Evolutionary conservation across 2,329 filamentous ascomycete genomes (phyloP), one percentile per base, ranked within the genome.

Genomic region (Helicocarpus griseus): DNA sequence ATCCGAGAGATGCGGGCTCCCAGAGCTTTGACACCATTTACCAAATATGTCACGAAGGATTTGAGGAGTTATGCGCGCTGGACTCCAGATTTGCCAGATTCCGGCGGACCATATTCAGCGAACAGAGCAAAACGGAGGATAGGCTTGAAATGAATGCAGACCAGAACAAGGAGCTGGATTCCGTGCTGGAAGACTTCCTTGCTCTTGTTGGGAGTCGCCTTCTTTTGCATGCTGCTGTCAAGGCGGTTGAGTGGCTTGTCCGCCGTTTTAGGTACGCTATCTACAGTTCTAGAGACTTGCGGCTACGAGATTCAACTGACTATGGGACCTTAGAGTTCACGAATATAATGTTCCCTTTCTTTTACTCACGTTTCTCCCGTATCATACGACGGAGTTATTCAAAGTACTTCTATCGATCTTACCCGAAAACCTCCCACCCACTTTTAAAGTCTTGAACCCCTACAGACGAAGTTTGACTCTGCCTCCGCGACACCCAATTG

Each of bases 171-270:
- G 85, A 89, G 63, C 75, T 98, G 51, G 82, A 96, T 67, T 76
- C 74, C 47, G 85, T 84, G 52, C 72, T 97, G 51, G 86, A 94
- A 60, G 79, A 81, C 13, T 98, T 97, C 65, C 74, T 99, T 58
- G 85, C 83, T 29, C 76, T 97, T 13, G 82, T 86, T 9, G 86
- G 87, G 21, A 82, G 83, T 24, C 80, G 86, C 38, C 67, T 98
- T 58, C 77, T 91, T 56, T 75, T 99, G 29, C 89, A 85, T 72
- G 91, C 93, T 38, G 89, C 88, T 0, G 81, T 95, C 50, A 95
- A 94, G 70, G 83, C 90, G 14, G 77, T 97, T 35, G 94, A 99
- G 73, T 99, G 93, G 93, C 78, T 98, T 44, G 80, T 98, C 50
- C 78, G 93, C 63, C 79, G 91, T 62, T 98, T 97, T 64, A 82